These are phyloP conservation scores for Penicillium sp. DNA, from an alignment of 2,329 filamentous ascomycete genomes.

Conservation along the genomic window DNA sequence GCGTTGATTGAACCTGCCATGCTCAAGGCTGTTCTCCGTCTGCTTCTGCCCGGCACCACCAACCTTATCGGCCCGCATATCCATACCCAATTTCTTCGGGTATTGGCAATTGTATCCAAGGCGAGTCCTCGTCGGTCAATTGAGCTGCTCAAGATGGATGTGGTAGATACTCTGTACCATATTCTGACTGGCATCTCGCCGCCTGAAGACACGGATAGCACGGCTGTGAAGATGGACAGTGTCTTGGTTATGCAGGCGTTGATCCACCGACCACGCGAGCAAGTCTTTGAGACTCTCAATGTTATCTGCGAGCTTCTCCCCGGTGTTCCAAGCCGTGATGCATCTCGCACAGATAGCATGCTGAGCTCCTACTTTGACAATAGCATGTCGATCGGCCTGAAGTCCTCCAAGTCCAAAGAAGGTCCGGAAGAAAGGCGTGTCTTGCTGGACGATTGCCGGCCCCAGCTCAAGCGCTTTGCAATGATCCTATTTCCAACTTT, in stretches of 20 bases:
- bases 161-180: constrained; percentile 96
- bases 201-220: constrained; percentile 60
- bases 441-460: constrained; percentile 73
- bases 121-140: constrained; percentile 82
- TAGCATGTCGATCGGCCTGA: constrained; percentile 37
- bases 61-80: constrained; percentile 92
- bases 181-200: constrained; percentile 94
- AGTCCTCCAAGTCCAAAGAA: constrained; percentile 45
- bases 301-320: constrained; percentile 94
- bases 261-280: constrained; percentile 89
- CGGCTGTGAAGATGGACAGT: constrained; percentile 70
- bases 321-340: constrained; percentile 57
- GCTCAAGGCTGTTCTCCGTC: constrained; percentile 74
- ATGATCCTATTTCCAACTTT: constrained; percentile 89
- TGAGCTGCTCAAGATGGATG: constrained; percentile 90
- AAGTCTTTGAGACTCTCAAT: constrained; percentile 94
- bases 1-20: constrained; percentile 85
- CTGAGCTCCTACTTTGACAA: constrained; percentile 44
- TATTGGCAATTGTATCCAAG: constrained; percentile 82
- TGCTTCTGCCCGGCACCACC: constrained; percentile 87
- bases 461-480: constrained; percentile 84
- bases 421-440: constrained; percentile 73
- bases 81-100: constrained; percentile 91
- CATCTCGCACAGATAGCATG: constrained; percentile 50
- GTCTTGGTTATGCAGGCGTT: constrained; percentile 98